Percentiles rank a stretch among this genome's conserved stretches.
phyloP scores from a whole-genome alignment of 495 filamentous ascomycete genomes.

The Neurospora sp. region DNA sequence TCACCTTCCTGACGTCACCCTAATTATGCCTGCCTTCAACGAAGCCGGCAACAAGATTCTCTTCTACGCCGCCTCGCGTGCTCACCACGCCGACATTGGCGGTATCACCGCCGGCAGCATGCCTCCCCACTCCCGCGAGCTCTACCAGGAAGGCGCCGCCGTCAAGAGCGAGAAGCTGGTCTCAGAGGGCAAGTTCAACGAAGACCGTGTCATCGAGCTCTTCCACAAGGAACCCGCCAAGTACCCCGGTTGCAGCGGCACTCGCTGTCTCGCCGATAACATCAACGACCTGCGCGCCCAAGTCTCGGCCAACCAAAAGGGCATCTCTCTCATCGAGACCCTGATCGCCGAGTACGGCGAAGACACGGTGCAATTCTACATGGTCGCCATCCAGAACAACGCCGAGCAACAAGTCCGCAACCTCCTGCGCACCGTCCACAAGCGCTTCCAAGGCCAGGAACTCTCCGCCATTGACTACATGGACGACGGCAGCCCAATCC shows the following conservation, averaged over 20 bases:
- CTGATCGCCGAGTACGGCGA: constrained; percentile 88
- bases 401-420: constrained; percentile 78
- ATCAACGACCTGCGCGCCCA: constrained; percentile 94
- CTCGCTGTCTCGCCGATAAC: constrained; percentile 85
- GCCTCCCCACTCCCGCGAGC: constrained; percentile 87
- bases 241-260: constrained; percentile 80
- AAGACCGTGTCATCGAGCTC: constrained; percentile 73
- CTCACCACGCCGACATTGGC: constrained; percentile 95
- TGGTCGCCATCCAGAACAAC: constrained; percentile 87
- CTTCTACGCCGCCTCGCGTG: constrained; percentile 92
- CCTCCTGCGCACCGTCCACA: constrained; percentile 69
- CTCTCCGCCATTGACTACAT: constrained; percentile 75
- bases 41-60: constrained; percentile 70
- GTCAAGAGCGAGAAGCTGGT: constrained; percentile 94
- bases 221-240: constrained; percentile 75
- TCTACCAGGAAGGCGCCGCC: constrained; percentile 89
- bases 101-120: constrained; percentile 94
- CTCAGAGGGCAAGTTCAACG: constrained; percentile 80
- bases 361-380: constrained; percentile 89
- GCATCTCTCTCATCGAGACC: constrained; percentile 76
- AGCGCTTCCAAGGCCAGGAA: constrained; percentile 65
- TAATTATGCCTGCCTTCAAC: constrained; percentile 84
- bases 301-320: constrained; percentile 91
- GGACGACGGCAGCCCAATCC: constrained; percentile 88
- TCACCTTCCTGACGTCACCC: constrained; percentile 81